Conservation (phyloP, 2,329 filamentous ascomycete species). For the Botryotinia calthae region DNA sequence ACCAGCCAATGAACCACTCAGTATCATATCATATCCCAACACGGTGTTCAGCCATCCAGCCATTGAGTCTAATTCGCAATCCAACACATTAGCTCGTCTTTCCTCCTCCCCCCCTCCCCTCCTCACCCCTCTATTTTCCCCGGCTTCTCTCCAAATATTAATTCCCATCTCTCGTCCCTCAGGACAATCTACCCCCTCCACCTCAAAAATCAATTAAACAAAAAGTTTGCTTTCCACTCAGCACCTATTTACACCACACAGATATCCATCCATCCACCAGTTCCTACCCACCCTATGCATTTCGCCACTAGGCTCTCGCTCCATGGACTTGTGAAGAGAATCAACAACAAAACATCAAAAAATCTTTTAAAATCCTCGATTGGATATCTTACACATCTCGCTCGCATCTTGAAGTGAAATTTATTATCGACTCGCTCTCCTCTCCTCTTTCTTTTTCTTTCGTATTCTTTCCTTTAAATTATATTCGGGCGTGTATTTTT, state of each 20-base stretch:
- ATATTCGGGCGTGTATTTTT: not conserved
- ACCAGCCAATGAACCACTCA: constrained; percentile 3
- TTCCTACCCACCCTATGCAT: not conserved
- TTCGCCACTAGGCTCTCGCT: constrained; percentile 4
- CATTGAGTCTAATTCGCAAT: constrained; percentile 15
- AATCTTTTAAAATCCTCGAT: constrained; percentile 16
- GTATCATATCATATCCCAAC: constrained; percentile 8
- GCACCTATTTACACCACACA: constrained; percentile 5
- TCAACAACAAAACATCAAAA: not conserved
- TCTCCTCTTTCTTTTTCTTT: not conserved
- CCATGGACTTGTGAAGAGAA: constrained; percentile 8
- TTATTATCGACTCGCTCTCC: constrained; percentile 3
- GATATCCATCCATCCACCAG: constrained; percentile 3
- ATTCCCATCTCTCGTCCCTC: not conserved
- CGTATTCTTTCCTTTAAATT: not conserved
- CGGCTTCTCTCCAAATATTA: not conserved
- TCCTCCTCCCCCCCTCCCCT: not conserved
- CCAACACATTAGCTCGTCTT: constrained; percentile 5
- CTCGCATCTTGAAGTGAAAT: constrained; percentile 5
- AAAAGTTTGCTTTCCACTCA: not conserved
- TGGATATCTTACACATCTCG: constrained; percentile 16
- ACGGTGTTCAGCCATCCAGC: not conserved
- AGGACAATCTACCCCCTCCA: not conserved
- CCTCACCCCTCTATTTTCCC: not conserved
- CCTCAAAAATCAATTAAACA: not conserved